phyloP scores from a whole-genome alignment of 2,329 filamentous ascomycete genomes.

The Zasmidium angulare region DNA sequence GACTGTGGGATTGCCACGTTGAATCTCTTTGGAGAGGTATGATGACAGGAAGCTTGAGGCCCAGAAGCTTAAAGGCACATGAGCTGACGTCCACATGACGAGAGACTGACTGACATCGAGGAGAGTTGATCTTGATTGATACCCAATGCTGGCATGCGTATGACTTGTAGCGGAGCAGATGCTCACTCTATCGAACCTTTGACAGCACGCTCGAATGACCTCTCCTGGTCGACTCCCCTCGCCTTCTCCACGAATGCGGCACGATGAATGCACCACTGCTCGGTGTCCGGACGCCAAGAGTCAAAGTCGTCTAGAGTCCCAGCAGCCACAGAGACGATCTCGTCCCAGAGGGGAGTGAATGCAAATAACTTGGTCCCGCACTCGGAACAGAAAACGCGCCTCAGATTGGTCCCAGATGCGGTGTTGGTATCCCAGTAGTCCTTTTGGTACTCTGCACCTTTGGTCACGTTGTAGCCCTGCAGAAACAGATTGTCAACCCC shows the following conservation, averaged over 20 bases:
- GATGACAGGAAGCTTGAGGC: background rate
- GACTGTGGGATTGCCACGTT: conserved; percentile 23
- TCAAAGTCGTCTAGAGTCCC: conserved; percentile 27
- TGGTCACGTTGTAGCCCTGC: conserved; percentile 44
- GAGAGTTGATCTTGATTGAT: background rate
- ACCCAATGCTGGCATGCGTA: background rate
- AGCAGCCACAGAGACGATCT: conserved; percentile 25
- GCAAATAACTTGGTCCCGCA: conserved; percentile 37
- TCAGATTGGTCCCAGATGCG: conserved; percentile 44
- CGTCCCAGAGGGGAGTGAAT: conserved; percentile 19
- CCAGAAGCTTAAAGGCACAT: background rate
- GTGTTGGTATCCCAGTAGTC: conserved; percentile 44
- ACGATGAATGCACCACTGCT: conserved; percentile 26
- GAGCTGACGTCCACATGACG: background rate
- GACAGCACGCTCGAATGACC: conserved; percentile 14
- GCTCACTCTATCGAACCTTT: background rate
- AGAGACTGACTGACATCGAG: background rate
- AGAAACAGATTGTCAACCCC: background rate
- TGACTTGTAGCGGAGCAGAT: background rate
- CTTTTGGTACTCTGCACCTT: conserved; percentile 43
- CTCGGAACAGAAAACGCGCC: conserved; percentile 43
- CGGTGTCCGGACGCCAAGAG: conserved; percentile 25
- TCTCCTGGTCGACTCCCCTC: conserved; percentile 13
- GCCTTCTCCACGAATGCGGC: conserved; percentile 18
- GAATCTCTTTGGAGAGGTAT: conserved; percentile 4